These are phyloP conservation scores for Neonectria coccinea DNA, from an alignment of 2,329 filamentous ascomycete species.

Conservation along the genomic window DNA sequence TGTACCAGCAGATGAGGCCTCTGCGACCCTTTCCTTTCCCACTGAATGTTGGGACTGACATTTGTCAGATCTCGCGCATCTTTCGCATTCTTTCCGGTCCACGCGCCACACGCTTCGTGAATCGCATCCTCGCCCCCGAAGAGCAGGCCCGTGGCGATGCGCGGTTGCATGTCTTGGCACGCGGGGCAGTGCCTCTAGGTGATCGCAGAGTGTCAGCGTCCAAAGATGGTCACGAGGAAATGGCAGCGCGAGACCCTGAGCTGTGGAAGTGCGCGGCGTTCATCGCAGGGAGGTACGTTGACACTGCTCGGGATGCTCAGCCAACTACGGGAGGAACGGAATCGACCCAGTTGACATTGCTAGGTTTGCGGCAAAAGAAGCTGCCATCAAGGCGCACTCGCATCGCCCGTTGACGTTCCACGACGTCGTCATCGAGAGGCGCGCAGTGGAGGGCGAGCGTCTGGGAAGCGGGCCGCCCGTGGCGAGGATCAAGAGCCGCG, in stretches of 20 bases:
- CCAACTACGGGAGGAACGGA: not conserved
- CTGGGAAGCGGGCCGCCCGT: constrained; percentile 58
- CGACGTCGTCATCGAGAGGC: constrained; percentile 63
- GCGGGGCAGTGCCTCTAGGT: not conserved
- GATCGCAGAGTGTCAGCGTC: not conserved
- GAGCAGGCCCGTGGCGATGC: constrained; percentile 44
- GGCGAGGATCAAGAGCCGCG: constrained; percentile 54
- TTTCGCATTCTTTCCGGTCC: constrained; percentile 63
- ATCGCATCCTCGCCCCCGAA: constrained; percentile 59
- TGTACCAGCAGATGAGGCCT: constrained; percentile 45
- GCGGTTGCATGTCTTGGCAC: constrained; percentile 33
- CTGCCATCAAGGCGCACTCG: constrained; percentile 77
- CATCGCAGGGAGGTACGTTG: constrained; percentile 51
- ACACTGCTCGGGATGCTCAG: not conserved
- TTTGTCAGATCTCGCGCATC: constrained; percentile 78
- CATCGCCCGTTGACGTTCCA: constrained; percentile 70
- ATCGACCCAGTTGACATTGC: not conserved
- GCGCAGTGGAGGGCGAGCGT: constrained; percentile 38
- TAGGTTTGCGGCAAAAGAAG: constrained; percentile 80
- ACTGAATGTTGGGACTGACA: constrained; percentile 80
- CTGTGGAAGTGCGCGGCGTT: constrained; percentile 53
- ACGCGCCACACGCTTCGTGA: constrained; percentile 58
- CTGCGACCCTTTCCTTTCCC: constrained; percentile 69
- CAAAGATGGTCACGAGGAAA: constrained; percentile 6
- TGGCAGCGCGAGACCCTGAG: constrained; percentile 32